These are phyloP conservation scores for Styphnolobium japonicum DNA, from an alignment of 306 rosid genomes.

Conservation along the genomic window DNA sequence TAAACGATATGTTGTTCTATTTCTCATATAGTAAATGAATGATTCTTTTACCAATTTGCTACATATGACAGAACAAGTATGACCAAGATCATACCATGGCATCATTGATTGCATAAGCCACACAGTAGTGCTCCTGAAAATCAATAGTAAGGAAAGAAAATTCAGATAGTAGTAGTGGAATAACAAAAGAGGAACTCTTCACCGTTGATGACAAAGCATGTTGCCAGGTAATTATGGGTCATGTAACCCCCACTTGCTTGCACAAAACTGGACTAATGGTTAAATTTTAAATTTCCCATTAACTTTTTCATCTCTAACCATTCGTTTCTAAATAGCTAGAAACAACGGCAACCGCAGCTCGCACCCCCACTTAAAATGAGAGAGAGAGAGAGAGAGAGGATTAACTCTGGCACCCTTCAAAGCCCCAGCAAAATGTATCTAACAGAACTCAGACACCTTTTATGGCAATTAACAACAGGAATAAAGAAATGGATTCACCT, in stretches of 20 bases:
- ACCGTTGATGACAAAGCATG: conserved; percentile 1
- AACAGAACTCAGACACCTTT: conserved; percentile 14
- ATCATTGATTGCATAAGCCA: conserved; percentile 88
- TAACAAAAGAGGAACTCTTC: conserved; percentile 9
- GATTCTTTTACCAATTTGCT: background rate
- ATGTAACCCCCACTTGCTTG: conserved; percentile 14
- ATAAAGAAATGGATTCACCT: conserved; percentile 54
- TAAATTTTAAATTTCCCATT: background rate
- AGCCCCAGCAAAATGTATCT: conserved; percentile 13
- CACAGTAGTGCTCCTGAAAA: conserved; percentile 98
- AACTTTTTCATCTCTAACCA: background rate
- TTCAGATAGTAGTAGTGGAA: conserved; percentile 16
- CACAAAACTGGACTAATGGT: background rate
- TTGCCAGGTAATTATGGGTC: conserved; percentile 12
- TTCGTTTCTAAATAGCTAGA: background rate
- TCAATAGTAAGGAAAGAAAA: conserved; percentile 23
- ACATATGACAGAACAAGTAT: conserved; percentile 9
- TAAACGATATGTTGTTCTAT: background rate
- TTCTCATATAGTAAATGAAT: background rate
- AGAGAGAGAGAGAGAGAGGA: background rate
- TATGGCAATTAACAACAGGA: conserved; percentile 15
- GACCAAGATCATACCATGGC: conserved; percentile 57
- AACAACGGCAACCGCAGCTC: background rate
- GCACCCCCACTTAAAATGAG: background rate
- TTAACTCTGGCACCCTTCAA: background rate